phyloP scores from a whole-genome alignment of 192 early-diverging fungal species.

The Dissophora globulifera region DNA sequence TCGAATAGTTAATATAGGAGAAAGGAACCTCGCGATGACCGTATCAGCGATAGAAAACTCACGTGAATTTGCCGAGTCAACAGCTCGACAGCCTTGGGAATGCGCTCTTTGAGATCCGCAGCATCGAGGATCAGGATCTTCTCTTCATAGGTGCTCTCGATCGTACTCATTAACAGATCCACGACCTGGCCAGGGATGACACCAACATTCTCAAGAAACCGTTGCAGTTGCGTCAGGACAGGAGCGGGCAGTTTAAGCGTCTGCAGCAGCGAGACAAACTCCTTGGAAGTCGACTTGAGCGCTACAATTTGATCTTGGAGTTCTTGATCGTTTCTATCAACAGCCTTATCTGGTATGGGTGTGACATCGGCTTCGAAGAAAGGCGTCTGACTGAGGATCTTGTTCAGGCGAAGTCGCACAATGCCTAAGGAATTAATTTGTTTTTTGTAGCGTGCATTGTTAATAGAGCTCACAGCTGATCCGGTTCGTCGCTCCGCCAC shows the following conservation, averaged over 20 bases:
- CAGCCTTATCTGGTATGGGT: conserved; percentile 53
- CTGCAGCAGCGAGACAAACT: conserved; percentile 62
- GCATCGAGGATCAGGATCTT: conserved; percentile 71
- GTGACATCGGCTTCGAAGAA: conserved; percentile 67
- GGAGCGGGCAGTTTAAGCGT: conserved; percentile 75
- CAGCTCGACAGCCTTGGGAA: conserved; percentile 66
- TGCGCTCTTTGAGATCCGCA: conserved; percentile 64
- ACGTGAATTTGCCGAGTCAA: conserved; percentile 78
- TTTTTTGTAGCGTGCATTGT: too few species aligned
- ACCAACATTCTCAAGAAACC: conserved; percentile 66
- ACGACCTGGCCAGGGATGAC: conserved; percentile 67
- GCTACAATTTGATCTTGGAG: conserved; percentile 61
- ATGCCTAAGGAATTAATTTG: conserved; percentile 60
- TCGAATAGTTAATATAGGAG: background rate
- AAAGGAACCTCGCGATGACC: too few species aligned
- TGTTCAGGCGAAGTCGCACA: conserved; percentile 66
- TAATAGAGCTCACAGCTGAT: too few species aligned
- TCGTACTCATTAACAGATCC: conserved; percentile 76
- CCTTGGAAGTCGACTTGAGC: conserved; percentile 61
- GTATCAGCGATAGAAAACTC: background rate
- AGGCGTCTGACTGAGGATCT: conserved; percentile 53
- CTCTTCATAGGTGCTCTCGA: conserved; percentile 77
- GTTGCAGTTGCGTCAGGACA: conserved; percentile 68
- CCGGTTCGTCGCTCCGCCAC: too few species aligned
- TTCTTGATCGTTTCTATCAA: conserved; percentile 65